phyloP scores from a whole-genome alignment of 345 rosid species.

The Aquilaria malaccensis region DNA sequence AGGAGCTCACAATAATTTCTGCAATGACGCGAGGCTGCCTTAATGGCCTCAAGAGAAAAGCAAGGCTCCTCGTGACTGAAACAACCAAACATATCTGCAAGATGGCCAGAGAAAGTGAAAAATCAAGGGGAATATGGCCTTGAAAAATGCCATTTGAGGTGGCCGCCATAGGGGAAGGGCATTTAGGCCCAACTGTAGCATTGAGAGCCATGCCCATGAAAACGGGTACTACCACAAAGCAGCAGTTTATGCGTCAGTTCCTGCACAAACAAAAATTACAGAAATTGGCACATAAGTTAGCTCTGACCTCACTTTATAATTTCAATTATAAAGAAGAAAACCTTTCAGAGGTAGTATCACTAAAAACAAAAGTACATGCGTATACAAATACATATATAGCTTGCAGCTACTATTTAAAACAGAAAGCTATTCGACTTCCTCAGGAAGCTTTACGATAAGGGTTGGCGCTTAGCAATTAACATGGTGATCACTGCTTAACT shows the following conservation, averaged over 20 bases:
- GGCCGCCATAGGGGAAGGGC: conserved; percentile 52
- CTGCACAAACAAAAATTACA: conserved; percentile 5
- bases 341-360: too few species aligned
- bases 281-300: too few species aligned
- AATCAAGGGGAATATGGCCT: conserved; percentile 63
- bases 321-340: too few species aligned
- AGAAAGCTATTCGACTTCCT: too few species aligned
- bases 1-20: conserved; percentile 54
- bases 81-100: conserved; percentile 65
- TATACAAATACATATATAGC: too few species aligned
- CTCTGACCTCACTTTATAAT: too few species aligned
- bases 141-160: conserved; percentile 73
- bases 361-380: too few species aligned
- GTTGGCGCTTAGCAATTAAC: too few species aligned
- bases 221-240: background rate
- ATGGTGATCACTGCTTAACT: too few species aligned
- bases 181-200: conserved; percentile 19
- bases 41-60: conserved; percentile 50
- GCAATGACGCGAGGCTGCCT: conserved; percentile 86
- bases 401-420: too few species aligned
- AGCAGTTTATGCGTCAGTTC: conserved; percentile 8
- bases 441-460: too few species aligned
- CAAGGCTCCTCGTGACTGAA: conserved; percentile 53
- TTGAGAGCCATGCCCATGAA: conserved; percentile 26
- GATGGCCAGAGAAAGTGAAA: conserved; percentile 62